phyloP scores from a whole-genome alignment of 768 basidiomycete species.

The Amanita thiersii region DNA sequence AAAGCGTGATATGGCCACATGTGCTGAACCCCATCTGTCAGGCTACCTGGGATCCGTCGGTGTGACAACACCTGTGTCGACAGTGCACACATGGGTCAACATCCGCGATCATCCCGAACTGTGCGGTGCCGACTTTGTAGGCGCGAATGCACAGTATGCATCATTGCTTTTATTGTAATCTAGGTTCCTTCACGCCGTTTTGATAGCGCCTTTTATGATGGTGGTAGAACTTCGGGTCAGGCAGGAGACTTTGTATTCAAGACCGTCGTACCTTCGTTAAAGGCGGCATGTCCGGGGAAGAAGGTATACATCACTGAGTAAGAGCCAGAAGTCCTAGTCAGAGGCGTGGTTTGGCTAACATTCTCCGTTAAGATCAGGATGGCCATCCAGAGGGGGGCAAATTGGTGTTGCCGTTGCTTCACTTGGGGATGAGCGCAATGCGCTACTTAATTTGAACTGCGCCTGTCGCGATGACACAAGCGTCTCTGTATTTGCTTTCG shows the following conservation, averaged over 20 bases:
- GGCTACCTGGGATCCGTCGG: constrained; percentile 25
- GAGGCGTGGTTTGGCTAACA: not conserved
- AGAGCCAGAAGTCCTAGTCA: not conserved
- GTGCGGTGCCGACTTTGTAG: constrained; percentile 28
- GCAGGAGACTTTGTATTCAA: constrained; percentile 30
- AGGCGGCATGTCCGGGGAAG: constrained; percentile 27
- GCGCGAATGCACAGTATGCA: constrained; percentile 30
- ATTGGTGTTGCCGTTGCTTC: constrained; percentile 23
- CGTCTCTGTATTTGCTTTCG: no score
- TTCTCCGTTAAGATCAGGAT: constrained; percentile 23
- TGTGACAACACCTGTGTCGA: constrained; percentile 26
- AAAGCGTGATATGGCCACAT: not conserved
- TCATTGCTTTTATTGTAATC: not conserved
- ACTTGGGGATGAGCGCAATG: constrained; percentile 21
- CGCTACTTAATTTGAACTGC: constrained; percentile 27
- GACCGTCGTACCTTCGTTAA: constrained; percentile 27
- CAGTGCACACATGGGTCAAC: constrained; percentile 28
- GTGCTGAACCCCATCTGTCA: constrained; percentile 8
- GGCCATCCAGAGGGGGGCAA: constrained; percentile 28
- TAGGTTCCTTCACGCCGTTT: not conserved
- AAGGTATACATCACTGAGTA: constrained; percentile 28
- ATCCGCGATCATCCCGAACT: constrained; percentile 23
- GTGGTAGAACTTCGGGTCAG: constrained; percentile 20
- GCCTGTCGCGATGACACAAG: constrained; percentile 20
- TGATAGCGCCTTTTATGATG: constrained; percentile 28